phyloP scores from a whole-genome alignment of 2,329 filamentous ascomycete species.

The Diplodia intermedia region DNA sequence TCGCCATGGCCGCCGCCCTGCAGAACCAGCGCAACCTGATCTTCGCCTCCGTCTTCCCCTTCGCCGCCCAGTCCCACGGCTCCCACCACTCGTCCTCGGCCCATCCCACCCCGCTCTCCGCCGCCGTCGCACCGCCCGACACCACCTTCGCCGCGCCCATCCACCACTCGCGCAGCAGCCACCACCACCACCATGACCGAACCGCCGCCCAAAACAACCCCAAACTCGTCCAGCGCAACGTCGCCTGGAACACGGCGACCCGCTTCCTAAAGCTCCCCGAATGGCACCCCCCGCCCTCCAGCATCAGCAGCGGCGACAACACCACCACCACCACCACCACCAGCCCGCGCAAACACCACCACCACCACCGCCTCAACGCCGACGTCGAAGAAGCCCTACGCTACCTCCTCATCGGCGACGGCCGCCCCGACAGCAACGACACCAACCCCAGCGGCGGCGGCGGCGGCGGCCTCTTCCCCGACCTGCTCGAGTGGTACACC shows the following conservation, averaged over 20 bases:
- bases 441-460: neutral
- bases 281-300: conserved; percentile 35
- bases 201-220: neutral
- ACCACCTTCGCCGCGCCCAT: neutral
- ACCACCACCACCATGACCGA: conserved; percentile 36
- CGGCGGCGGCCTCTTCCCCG: neutral
- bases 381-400: conserved; percentile 48
- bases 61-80: conserved; percentile 32
- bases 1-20: conserved; percentile 27
- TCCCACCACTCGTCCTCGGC: conserved; percentile 40
- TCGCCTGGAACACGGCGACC: conserved; percentile 57
- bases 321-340: conserved; percentile 36
- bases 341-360: conserved; percentile 35
- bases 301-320: conserved; percentile 34
- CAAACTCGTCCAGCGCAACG: conserved; percentile 43
- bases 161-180: conserved; percentile 42
- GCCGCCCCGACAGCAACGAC: conserved; percentile 35
- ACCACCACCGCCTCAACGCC: conserved; percentile 34
- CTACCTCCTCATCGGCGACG: conserved; percentile 47
- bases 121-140: conserved; percentile 9
- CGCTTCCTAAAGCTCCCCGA: conserved; percentile 48
- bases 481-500: conserved; percentile 56
- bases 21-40: conserved; percentile 37
- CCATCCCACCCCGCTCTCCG: conserved; percentile 37
- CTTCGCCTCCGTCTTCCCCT: conserved; percentile 56